Evolutionary conservation across 2,329 filamentous ascomycete genomes (phyloP).

Genomic region (Aspergillus quadrilineatus): DNA sequence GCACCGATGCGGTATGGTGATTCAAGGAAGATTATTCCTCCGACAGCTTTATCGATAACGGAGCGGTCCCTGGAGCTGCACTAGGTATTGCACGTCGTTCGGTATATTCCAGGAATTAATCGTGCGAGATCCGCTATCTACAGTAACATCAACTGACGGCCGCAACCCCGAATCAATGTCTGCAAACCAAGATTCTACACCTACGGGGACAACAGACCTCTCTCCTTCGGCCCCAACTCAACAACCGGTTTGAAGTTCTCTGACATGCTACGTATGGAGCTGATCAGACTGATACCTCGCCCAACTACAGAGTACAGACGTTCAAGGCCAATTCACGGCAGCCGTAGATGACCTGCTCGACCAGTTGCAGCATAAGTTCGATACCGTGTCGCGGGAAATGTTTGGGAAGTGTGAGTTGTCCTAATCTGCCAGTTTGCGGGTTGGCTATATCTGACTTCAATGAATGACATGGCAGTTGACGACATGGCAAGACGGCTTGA

Average conservation of each 20-base stretch:
- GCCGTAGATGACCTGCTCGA: conserved; percentile 86
- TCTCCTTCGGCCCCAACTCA: not conserved
- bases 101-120: not conserved
- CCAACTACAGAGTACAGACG: conserved; percentile 24
- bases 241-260: not conserved
- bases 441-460: not conserved
- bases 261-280: not conserved
- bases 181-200: not conserved
- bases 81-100: not conserved
- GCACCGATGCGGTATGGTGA: not conserved
- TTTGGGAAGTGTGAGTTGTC: conserved; percentile 74
- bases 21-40: conserved; percentile 25
- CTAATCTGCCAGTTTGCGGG: not conserved
- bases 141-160: not conserved
- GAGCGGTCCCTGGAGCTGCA: not conserved
- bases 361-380: conserved; percentile 81
- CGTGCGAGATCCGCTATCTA: not conserved
- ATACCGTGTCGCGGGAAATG: conserved; percentile 78
- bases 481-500: conserved; percentile 88
- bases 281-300: not conserved
- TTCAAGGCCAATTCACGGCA: conserved; percentile 60
- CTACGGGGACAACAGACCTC: not conserved
- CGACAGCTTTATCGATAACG: conserved; percentile 14
- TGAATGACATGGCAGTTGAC: conserved; percentile 64
- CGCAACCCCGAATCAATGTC: not conserved